A percentile compares a stretch with the other conserved stretches of the same genome.
Conservation (phyloP, 495 filamentous ascomycete genomes). For the Talaromyces trachyspermus region DNA sequence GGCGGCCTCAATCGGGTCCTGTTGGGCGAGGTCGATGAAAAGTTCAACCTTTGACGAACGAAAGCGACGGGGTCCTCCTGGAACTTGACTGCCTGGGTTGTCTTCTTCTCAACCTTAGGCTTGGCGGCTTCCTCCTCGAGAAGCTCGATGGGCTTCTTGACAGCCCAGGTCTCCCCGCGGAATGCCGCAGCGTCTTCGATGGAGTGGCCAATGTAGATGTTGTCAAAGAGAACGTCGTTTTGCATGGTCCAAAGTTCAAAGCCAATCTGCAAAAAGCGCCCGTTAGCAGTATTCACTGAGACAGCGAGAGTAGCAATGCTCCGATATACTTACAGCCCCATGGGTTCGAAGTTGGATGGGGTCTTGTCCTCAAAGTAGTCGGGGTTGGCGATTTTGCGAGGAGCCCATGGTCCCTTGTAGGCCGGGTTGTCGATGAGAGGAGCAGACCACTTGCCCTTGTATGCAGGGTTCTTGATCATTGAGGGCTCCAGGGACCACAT, state of each 20-base stretch:
- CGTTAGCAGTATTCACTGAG: slow-evolving; percentile 7
- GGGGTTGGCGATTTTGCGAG: slow-evolving; percentile 95
- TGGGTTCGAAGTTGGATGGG: slow-evolving; percentile 93
- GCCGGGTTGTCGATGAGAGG: slow-evolving; percentile 95
- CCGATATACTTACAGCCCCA: slow-evolving; percentile 73
- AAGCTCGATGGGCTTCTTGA: slow-evolving; percentile 83
- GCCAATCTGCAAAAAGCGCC: slow-evolving; percentile 55
- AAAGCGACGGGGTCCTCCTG: slow-evolving; percentile 84
- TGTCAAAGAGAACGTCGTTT: slow-evolving; percentile 97
- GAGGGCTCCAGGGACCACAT: slow-evolving; percentile 90
- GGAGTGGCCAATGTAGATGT: slow-evolving; percentile 99
- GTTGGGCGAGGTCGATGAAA: slow-evolving; percentile 78
- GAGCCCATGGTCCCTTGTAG: slow-evolving; percentile 95
- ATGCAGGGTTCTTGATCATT: slow-evolving; percentile 89
- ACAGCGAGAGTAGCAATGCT: background rate
- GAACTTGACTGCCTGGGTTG: slow-evolving; percentile 80
- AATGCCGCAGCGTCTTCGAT: slow-evolving; percentile 86
- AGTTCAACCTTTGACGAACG: slow-evolving; percentile 85
- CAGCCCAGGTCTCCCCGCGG: slow-evolving; percentile 83
- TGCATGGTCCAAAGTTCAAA: slow-evolving; percentile 99
- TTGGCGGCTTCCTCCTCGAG: slow-evolving; percentile 73
- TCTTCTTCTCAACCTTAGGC: slow-evolving; percentile 65
- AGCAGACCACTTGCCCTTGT: slow-evolving; percentile 98
- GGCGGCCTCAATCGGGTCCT: slow-evolving; percentile 81
- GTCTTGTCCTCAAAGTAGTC: slow-evolving; percentile 97